Evolutionary conservation across 2,329 filamentous ascomycete genomes (phyloP), one percentile per base, ranked within the genome.

Genomic region (Fonsecaea pedrosoi): DNA sequence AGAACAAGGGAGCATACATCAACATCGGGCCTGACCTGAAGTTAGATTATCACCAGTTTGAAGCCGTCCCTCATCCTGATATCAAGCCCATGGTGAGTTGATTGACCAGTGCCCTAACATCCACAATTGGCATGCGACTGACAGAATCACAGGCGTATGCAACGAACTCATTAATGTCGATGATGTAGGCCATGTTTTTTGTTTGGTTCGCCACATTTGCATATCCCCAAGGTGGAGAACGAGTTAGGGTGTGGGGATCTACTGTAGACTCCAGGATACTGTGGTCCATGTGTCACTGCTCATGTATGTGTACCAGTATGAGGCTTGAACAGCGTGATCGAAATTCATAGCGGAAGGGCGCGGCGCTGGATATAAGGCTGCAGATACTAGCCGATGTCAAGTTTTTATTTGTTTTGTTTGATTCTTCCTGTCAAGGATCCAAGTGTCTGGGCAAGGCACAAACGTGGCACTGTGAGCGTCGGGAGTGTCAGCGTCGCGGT

Each of bases 1-100:
- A 97, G 82, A 99, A 99, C 82, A 95, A 94, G 82, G 95, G 95
- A 71, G 95, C 95, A 18, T 99, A 96, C 80, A 99, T 99, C 86
- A 98, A 99, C 80, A 90, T 99, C 71, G 91, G 92, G 37, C 87
- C 92, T 15, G 92, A 97, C 69, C 92, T 96, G 78, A 96, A 97
- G 84, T 89, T 98, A 74, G 83, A 92, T 42, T 99, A 92, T 81
- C 87, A 95, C 78, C 90, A 97, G 77, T 99, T 99, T 73, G 94
- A 98, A 74, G 95, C 95, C 7, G 95, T 99, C 62, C 94, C 94
- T 69, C 95, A 99, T 83, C 95, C 95, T 12, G 87, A 96, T 75
- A 95, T 99, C 78, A 92, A 91, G 79, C 94, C 95, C 13, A 99
- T 99, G 87, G 87, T 85, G 77, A 77, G 80, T 75, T 6, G 13